Conservation (phyloP, 192 early-diverging fungal species). For the Chytriomyces sp. region DNA sequence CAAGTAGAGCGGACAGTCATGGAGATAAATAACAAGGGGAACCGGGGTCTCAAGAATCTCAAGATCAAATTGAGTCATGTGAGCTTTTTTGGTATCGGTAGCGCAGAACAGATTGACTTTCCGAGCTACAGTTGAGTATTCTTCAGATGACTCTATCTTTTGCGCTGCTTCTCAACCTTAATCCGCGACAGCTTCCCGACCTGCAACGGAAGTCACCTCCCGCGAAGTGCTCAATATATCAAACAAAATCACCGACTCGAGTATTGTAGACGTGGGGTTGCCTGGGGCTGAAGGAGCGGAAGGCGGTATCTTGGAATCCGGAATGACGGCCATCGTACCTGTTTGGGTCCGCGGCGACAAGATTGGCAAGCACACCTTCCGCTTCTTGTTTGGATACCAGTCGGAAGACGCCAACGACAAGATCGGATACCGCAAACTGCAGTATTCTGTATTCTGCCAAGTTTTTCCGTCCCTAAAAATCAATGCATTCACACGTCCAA, state of each 20-base stretch:
- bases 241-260: conserved; percentile 62
- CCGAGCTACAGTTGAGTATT: conserved; percentile 27
- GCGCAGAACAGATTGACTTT: conserved; percentile 33
- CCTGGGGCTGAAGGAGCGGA: conserved; percentile 34
- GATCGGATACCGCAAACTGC: conserved; percentile 64
- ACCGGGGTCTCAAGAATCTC: conserved; percentile 69
- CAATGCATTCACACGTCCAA: conserved; percentile 91
- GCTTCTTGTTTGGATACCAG: conserved; percentile 81
- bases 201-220: background rate
- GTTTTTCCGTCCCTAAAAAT: conserved; percentile 89
- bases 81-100: conserved; percentile 78
- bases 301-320: conserved; percentile 59
- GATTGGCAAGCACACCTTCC: conserved; percentile 80
- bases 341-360: conserved; percentile 90
- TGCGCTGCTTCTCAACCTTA: conserved; percentile 12
- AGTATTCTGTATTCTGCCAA: conserved; percentile 58
- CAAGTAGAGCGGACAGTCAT: conserved; percentile 73
- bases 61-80: conserved; percentile 83
- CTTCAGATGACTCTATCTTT: conserved; percentile 21
- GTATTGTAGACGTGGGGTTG: conserved; percentile 52
- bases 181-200: background rate
- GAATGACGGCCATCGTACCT: conserved; percentile 70
- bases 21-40: conserved; percentile 83
- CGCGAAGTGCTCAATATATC: conserved; percentile 31
- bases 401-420: conserved; percentile 67